phyloP scores from a whole-genome alignment of 2,329 filamentous ascomycete species.

The Talaromyces amestolkiae region DNA sequence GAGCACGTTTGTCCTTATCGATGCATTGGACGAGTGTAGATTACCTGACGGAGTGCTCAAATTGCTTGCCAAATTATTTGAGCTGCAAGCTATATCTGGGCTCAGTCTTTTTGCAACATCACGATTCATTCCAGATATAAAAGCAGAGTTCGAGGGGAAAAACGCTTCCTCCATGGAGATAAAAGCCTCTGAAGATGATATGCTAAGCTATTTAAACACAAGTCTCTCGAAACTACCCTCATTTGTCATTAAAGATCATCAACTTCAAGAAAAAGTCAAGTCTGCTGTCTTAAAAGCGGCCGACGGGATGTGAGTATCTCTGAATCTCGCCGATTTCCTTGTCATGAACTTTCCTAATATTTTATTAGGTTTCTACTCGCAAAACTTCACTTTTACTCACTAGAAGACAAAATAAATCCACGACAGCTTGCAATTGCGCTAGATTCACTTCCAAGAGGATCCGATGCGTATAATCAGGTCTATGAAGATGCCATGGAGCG shows the following conservation, averaged over 20 bases:
- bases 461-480: conserved; percentile 18
- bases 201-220: not conserved
- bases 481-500: conserved; percentile 28
- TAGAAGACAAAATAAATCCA: conserved; percentile 8
- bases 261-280: conserved; percentile 23
- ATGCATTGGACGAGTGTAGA: conserved; percentile 26
- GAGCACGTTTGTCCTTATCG: conserved; percentile 23
- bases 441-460: conserved; percentile 19
- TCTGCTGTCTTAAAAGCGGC: conserved; percentile 10
- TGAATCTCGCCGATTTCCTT: not conserved
- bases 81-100: conserved; percentile 20
- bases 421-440: conserved; percentile 25
- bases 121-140: conserved; percentile 27
- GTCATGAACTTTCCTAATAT: not conserved
- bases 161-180: not conserved
- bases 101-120: conserved; percentile 32
- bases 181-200: conserved; percentile 4
- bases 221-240: conserved; percentile 17
- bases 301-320: conserved; percentile 24
- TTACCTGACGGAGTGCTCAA: conserved; percentile 15
- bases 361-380: conserved; percentile 20
- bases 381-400: conserved; percentile 16
- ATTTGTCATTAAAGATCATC: conserved; percentile 17
- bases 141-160: conserved; percentile 19
- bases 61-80: conserved; percentile 22